These are phyloP conservation scores for Radiomyces spectabilis DNA, from an alignment of 192 early-diverging fungal species.

Conservation along the genomic window DNA sequence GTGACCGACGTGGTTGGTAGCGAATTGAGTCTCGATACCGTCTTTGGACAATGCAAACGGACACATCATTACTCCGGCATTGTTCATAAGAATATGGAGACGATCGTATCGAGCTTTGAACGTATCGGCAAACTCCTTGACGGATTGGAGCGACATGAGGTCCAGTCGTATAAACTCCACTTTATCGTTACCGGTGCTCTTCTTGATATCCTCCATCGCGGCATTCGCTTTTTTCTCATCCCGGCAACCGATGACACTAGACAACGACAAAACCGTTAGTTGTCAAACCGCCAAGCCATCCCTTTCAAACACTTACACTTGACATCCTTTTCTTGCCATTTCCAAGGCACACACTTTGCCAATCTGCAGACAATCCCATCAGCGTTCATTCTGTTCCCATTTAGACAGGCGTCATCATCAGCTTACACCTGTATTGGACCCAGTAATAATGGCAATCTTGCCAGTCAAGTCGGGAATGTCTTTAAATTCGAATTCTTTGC, in stretches of 20 bases:
- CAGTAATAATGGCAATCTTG: conserved; percentile 42
- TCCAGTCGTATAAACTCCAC: conserved; percentile 17
- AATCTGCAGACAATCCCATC: conserved; percentile 5
- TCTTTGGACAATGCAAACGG: conserved; percentile 35
- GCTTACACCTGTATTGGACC: conserved; percentile 35
- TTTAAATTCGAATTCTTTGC: conserved; percentile 16
- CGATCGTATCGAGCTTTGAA: conserved; percentile 24
- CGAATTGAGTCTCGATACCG: conserved; percentile 49
- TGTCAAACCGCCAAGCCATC: too few species aligned
- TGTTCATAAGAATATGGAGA: conserved; percentile 52
- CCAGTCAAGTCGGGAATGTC: conserved; percentile 28
- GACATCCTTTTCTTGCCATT: conserved; percentile 19
- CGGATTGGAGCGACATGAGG: conserved; percentile 28
- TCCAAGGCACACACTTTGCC: conserved; percentile 17
- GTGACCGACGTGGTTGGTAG: conserved; percentile 46
- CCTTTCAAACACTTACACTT: conserved; percentile 6
- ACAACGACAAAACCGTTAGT: background rate
- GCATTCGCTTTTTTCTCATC: background rate
- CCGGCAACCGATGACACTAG: background rate
- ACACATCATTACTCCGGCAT: conserved; percentile 52
- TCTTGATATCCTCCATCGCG: background rate
- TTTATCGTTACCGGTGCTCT: background rate
- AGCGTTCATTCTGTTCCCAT: background rate
- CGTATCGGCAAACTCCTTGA: conserved; percentile 22
- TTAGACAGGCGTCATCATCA: background rate